These are phyloP conservation scores for Avena sativa DNA, from an alignment of 176 grass and related monocot genomes.

Conservation along the genomic window DNA sequence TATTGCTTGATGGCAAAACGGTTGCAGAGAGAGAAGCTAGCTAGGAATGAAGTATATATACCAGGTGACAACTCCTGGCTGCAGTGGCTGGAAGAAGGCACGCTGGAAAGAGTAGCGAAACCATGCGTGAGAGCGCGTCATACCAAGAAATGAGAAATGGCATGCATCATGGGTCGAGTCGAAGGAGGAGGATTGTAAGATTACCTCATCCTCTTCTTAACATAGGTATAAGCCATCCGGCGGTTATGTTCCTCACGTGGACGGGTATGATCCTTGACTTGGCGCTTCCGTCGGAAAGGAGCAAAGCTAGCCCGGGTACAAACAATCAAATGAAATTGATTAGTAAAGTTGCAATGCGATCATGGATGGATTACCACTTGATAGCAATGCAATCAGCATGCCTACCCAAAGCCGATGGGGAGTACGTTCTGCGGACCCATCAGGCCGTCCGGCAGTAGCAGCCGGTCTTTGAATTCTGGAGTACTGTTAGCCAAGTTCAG, in stretches of 20 bases:
- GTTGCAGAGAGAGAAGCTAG: neutral
- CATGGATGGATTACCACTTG: neutral
- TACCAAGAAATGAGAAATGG: neutral
- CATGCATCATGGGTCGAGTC: neutral
- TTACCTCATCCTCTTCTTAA: neutral
- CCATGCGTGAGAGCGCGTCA: neutral
- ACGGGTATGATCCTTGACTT: neutral
- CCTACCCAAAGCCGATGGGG: neutral
- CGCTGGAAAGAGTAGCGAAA: neutral
- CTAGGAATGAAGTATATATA: conserved; percentile 11
- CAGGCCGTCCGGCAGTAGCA: neutral
- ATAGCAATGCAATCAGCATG: neutral
- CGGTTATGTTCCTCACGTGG: neutral
- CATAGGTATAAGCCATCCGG: neutral
- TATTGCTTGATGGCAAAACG: neutral
- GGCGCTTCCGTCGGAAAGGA: conserved; percentile 6
- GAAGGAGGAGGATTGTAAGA: neutral
- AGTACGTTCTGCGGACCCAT: neutral
- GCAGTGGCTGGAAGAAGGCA: conserved; percentile 6
- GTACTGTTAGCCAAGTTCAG: neutral
- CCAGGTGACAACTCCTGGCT: neutral
- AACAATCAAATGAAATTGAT: neutral
- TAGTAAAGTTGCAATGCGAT: neutral
- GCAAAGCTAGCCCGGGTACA: neutral
- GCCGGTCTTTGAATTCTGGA: neutral